Percentiles rank a stretch among this genome's conserved stretches.
phyloP scores from a whole-genome alignment of 805 yeast species.

The Candida vaughaniae region DNA sequence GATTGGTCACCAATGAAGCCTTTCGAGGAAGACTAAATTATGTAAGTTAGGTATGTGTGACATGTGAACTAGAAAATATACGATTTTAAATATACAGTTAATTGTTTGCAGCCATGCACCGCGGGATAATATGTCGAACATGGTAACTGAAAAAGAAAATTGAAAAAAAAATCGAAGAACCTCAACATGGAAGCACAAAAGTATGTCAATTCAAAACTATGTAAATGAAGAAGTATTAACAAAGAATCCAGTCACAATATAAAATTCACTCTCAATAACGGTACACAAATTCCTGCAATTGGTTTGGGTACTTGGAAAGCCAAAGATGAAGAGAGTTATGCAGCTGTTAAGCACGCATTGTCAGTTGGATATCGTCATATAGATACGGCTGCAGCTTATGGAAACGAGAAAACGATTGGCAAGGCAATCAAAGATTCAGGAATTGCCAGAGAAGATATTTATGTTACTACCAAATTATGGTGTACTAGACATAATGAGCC shows the following conservation, averaged over 20 bases:
- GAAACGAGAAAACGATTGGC: conserved; percentile 66
- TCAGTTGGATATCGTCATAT: conserved; percentile 76
- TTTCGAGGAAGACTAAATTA: conserved; percentile 11
- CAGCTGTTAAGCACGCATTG: conserved; percentile 83
- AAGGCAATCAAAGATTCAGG: conserved; percentile 61
- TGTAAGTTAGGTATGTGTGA: no score
- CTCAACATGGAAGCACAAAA: no score
- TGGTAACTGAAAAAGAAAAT: no score
- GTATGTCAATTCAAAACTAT: no score
- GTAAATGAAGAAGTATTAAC: no score
- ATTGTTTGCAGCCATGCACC: no score
- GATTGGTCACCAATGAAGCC: conserved; percentile 26
- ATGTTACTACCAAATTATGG: conserved; percentile 83
- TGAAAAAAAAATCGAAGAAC: no score
- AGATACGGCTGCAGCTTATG: conserved; percentile 70
- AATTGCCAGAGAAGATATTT: conserved; percentile 69
- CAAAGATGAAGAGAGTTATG: conserved; percentile 31
- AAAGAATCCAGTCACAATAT: no score
- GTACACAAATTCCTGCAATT: conserved; percentile 9
- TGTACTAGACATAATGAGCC: conserved; percentile 61
- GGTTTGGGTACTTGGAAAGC: conserved; percentile 15
- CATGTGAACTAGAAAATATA: neutral
- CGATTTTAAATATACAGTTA: no score
- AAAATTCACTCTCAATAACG: conserved; percentile 4
- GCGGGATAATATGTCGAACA: no score